Evolutionary conservation across 257 asterid genomes (phyloP).

Genomic region (Marsdenia floribunda): DNA sequence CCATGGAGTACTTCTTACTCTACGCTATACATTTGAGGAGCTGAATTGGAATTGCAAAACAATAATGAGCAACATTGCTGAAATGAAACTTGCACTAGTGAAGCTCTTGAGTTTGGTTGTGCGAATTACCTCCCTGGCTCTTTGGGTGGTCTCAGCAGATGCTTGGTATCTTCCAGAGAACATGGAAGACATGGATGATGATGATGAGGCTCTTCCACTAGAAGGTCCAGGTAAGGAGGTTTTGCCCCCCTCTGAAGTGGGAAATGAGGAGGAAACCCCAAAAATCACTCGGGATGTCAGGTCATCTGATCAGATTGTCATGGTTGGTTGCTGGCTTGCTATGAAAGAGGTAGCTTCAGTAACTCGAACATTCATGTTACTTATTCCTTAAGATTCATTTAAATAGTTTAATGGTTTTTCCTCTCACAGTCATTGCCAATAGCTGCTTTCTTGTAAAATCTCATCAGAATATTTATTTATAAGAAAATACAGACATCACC

Average conservation of each 20-base stretch:
- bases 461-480: not conserved
- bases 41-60: constrained; percentile 69
- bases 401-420: not conserved
- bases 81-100: constrained; percentile 54
- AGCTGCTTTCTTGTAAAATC: not conserved
- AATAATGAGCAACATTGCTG: constrained; percentile 33
- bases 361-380: not conserved
- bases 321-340: constrained; percentile 99
- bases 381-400: not conserved
- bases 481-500: too few species aligned
- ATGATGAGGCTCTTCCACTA: constrained; percentile 43
- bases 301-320: constrained; percentile 71
- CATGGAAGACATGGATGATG: constrained; percentile 67
- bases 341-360: constrained; percentile 79
- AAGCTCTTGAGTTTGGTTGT: constrained; percentile 76
- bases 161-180: constrained; percentile 84
- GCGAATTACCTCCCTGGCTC: constrained; percentile 90
- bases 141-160: constrained; percentile 92
- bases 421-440: not conserved
- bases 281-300: constrained; percentile 35
- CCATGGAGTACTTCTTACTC: constrained; percentile 87
- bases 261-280: constrained; percentile 33
- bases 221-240: constrained; percentile 42
- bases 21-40: constrained; percentile 93
- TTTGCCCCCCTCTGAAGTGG: constrained; percentile 29